Conservation (phyloP, 805 yeast species). For the Schwanniomyces occidentalis region DNA sequence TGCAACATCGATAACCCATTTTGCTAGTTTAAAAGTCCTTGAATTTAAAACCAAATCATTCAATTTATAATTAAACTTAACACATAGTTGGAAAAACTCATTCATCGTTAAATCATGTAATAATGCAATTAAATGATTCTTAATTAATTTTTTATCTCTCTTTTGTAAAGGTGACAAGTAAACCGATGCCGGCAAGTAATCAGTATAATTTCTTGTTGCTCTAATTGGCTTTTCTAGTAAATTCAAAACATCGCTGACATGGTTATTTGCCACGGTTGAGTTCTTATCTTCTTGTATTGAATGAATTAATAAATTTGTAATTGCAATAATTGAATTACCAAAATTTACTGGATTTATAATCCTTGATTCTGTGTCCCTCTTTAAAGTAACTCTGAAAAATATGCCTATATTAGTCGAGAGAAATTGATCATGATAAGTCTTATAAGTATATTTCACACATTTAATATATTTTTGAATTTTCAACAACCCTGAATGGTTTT, state of each 20-base stretch:
- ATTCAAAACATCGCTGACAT: slow-evolving; percentile 58
- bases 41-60: slow-evolving; percentile 65
- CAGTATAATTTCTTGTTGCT: slow-evolving; percentile 37
- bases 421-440: slow-evolving; percentile 22
- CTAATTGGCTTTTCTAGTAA: slow-evolving; percentile 59
- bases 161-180: slow-evolving; percentile 37
- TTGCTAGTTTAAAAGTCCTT: slow-evolving; percentile 65
- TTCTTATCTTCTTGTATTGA: slow-evolving; percentile 66
- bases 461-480: too few relatives aligned
- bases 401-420: slow-evolving; percentile 34
- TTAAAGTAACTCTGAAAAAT: slow-evolving; percentile 38
- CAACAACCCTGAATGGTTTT: too few relatives aligned
- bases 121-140: slow-evolving; percentile 47
- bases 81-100: slow-evolving; percentile 63
- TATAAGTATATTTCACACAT: slow-evolving; percentile 6
- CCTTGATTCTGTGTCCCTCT: slow-evolving; percentile 59
- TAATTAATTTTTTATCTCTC: slow-evolving; percentile 12
- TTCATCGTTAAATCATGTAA: slow-evolving; percentile 65
- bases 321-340: slow-evolving; percentile 64
- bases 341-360: slow-evolving; percentile 57
- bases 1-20: slow-evolving; percentile 70
- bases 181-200: slow-evolving; percentile 45
- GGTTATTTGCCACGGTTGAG: slow-evolving; percentile 50
- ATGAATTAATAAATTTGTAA: slow-evolving; percentile 57
- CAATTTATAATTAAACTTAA: slow-evolving; percentile 60